These are phyloP conservation scores for Hypoxylon lenormandii DNA, from an alignment of 495 filamentous ascomycete genomes.

Conservation along the genomic window DNA sequence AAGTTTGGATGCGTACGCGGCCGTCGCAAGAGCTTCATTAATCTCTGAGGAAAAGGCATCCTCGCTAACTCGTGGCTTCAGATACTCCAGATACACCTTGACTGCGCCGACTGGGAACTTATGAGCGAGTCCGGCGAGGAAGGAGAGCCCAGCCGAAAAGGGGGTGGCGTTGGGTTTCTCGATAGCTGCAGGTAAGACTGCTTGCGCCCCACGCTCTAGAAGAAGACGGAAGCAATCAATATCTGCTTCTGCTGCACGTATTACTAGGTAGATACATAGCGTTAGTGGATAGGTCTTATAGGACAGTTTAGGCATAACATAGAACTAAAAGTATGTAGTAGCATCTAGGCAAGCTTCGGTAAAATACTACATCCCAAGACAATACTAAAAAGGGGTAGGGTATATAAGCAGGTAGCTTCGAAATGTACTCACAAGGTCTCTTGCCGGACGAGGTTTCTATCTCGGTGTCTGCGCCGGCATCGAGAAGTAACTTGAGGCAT, in stretches of 20 bases:
- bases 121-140: conserved; percentile 10
- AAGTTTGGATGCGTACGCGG: neutral
- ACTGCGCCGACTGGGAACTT: neutral
- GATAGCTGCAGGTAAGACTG: conserved; percentile 1
- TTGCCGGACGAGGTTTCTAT: conserved; percentile 14
- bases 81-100: conserved; percentile 13
- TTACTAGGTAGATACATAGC: neutral
- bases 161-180: neutral
- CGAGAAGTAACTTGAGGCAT: conserved; percentile 27
- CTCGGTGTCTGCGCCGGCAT: conserved; percentile 20
- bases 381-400: neutral
- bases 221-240: conserved; percentile 20
- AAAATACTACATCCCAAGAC: neutral
- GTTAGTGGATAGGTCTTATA: too few relatives aligned
- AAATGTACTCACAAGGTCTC: conserved; percentile 19
- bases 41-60: conserved; percentile 8
- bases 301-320: too few relatives aligned
- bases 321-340: neutral
- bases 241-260: conserved; percentile 1
- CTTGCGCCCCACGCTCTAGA: conserved; percentile 16
- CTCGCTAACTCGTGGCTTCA: conserved; percentile 7
- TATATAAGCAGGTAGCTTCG: neutral
- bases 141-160: conserved; percentile 3
- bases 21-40: conserved; percentile 11
- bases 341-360: neutral